Conservation (phyloP, 2,329 filamentous ascomycete species). For the Harringtonia aguacate region DNA sequence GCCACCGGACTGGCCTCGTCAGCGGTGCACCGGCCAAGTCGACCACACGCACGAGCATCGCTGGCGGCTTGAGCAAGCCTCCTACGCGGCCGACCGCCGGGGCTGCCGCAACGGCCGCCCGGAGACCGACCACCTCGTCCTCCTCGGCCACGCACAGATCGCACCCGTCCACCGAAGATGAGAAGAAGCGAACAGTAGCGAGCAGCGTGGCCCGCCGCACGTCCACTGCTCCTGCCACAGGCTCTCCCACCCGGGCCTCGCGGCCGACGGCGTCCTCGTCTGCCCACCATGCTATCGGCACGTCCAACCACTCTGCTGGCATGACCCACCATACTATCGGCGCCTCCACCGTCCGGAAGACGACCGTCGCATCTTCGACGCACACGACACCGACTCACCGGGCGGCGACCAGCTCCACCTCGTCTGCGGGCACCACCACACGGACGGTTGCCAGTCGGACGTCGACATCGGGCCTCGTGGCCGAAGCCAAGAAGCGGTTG, state of each 20-base stretch:
- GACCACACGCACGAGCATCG: slow-evolving; percentile 15
- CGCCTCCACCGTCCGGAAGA: slow-evolving; percentile 22
- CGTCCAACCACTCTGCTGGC: too few species aligned
- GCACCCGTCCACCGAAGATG: slow-evolving; percentile 24
- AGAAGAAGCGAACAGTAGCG: slow-evolving; percentile 20
- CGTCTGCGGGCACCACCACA: slow-evolving; percentile 21
- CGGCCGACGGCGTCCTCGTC: background rate
- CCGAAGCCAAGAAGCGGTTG: slow-evolving; percentile 46
- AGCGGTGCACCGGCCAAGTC: slow-evolving; percentile 18
- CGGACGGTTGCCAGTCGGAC: slow-evolving; percentile 19
- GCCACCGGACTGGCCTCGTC: slow-evolving; percentile 15
- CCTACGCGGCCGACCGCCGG: slow-evolving; percentile 18
- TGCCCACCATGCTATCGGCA: background rate
- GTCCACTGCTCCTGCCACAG: slow-evolving; percentile 14
- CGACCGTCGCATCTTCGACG: slow-evolving; percentile 4
- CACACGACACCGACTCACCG: slow-evolving; percentile 17
- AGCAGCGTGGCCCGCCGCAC: slow-evolving; percentile 19
- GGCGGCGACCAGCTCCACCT: slow-evolving; percentile 23
- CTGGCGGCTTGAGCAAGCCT: slow-evolving; percentile 19
- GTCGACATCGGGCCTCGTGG: slow-evolving; percentile 24
- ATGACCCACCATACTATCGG: background rate
- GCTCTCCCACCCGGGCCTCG: background rate
- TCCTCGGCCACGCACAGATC: slow-evolving; percentile 21
- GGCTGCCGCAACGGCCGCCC: slow-evolving; percentile 14
- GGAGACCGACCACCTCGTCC: slow-evolving; percentile 20